phyloP scores from a whole-genome alignment of 2,329 filamentous ascomycete genomes.

The Madurella fahalii region DNA sequence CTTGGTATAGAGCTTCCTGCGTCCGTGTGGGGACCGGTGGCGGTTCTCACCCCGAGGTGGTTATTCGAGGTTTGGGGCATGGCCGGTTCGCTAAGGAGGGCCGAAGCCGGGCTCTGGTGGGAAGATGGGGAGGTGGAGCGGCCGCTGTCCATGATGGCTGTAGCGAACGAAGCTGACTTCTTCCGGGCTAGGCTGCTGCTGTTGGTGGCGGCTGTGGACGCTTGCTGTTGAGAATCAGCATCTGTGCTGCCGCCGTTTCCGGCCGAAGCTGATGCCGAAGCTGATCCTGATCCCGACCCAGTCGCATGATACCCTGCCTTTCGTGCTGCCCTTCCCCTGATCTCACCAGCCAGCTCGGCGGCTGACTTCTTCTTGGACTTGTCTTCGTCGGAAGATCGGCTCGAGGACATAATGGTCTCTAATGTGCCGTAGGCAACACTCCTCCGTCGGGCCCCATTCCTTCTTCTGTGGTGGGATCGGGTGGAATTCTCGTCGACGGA shows the following conservation, averaged over 20 bases:
- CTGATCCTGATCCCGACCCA: constrained; percentile 14
- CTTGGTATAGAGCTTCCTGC: constrained; percentile 20
- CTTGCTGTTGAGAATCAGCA: neutral
- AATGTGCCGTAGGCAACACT: constrained; percentile 58
- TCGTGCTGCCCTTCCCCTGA: constrained; percentile 42
- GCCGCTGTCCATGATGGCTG: constrained; percentile 43
- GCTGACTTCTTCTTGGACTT: constrained; percentile 57
- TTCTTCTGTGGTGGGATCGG: constrained; percentile 37
- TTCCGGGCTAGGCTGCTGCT: constrained; percentile 26
- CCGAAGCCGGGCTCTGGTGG: constrained; percentile 31
- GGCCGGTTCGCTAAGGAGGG: constrained; percentile 53
- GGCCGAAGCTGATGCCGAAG: constrained; percentile 12
- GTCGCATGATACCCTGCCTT: constrained; percentile 35
- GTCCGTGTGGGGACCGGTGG: neutral
- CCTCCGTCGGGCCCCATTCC: constrained; percentile 41
- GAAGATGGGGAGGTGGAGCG: constrained; percentile 17
- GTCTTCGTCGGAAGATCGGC: constrained; percentile 60
- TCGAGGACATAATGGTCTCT: constrained; percentile 64
- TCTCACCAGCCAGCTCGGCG: constrained; percentile 51
- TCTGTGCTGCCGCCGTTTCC: constrained; percentile 6
- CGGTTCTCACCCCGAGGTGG: constrained; percentile 44
- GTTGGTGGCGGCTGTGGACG: constrained; percentile 4
- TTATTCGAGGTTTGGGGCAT: constrained; percentile 53
- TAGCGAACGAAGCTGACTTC: constrained; percentile 43
- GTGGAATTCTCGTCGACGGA: constrained; percentile 48